phyloP scores from a whole-genome alignment of 257 asterid species.

The Buddleja alternifolia region DNA sequence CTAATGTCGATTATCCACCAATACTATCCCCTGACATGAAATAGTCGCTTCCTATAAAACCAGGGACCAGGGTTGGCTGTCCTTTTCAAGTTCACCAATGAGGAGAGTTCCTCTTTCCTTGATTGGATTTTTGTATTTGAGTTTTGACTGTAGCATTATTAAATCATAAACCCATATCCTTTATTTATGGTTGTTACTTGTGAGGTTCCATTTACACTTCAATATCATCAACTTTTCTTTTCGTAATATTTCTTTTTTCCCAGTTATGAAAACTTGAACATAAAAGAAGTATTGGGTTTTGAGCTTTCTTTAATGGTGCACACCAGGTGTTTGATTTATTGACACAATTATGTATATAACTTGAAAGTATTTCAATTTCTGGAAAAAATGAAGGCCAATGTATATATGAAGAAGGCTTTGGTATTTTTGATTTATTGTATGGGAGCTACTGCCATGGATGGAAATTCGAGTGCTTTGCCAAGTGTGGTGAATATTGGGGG shows the following conservation, averaged over 20 bases:
- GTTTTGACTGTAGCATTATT: too few relatives aligned
- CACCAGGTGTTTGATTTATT: constrained; percentile 24
- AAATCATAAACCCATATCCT: neutral
- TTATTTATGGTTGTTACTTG: constrained; percentile 13
- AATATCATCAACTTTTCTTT: neutral
- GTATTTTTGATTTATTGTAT: constrained; percentile 28
- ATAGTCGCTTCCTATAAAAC: too few relatives aligned
- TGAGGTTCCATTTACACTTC: neutral
- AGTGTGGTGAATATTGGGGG: constrained; percentile 72
- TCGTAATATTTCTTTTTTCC: neutral
- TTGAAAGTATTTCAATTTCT: constrained; percentile 25
- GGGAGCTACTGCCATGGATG: constrained; percentile 27
- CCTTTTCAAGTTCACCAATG: too few relatives aligned
- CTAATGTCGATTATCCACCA: too few relatives aligned
- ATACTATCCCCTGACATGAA: too few relatives aligned
- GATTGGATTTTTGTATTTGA: too few relatives aligned
- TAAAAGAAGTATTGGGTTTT: neutral
- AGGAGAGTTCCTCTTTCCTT: too few relatives aligned
- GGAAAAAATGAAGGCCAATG: constrained; percentile 25
- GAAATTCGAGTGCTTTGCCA: constrained; percentile 41
- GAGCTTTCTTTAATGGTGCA: neutral
- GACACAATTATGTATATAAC: constrained; percentile 10
- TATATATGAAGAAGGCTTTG: constrained; percentile 15
- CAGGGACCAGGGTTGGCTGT: too few relatives aligned
- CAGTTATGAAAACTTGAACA: neutral